Conservation (phyloP, 495 filamentous ascomycete genomes). For the Ramalina intermedia region DNA sequence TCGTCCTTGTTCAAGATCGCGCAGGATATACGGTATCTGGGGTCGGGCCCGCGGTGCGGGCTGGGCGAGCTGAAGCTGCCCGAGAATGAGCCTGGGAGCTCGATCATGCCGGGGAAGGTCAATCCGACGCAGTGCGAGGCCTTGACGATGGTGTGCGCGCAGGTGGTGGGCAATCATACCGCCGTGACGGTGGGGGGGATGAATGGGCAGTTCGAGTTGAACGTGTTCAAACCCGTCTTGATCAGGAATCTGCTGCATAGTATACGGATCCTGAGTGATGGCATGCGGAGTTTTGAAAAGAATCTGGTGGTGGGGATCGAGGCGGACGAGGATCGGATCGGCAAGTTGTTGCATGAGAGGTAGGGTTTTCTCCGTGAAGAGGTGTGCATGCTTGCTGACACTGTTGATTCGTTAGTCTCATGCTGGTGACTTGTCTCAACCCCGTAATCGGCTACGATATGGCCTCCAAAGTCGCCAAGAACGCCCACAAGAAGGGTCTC, state of each 20-base stretch:
- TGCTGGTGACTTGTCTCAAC: slow-evolving; percentile 97
- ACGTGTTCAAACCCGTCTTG: slow-evolving; percentile 95
- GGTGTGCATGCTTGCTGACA: neutral
- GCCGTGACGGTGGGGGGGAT: slow-evolving; percentile 85
- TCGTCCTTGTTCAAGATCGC: slow-evolving; percentile 94
- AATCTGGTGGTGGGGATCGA: slow-evolving; percentile 79
- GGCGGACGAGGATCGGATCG: slow-evolving; percentile 86
- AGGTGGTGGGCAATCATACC: slow-evolving; percentile 95
- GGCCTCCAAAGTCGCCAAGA: slow-evolving; percentile 97
- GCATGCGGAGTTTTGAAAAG: slow-evolving; percentile 87
- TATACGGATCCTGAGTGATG: slow-evolving; percentile 70
- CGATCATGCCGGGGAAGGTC: slow-evolving; percentile 99
- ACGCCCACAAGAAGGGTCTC: slow-evolving; percentile 94
- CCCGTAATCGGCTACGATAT: slow-evolving; percentile 98
- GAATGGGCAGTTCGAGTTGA: slow-evolving; percentile 97
- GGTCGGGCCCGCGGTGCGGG: slow-evolving; percentile 89
- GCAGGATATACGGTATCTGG: slow-evolving; percentile 93
- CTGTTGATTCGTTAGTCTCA: slow-evolving; percentile 43
- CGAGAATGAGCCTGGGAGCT: slow-evolving; percentile 94
- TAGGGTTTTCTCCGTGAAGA: slow-evolving; percentile 23
- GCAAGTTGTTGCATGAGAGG: slow-evolving; percentile 76
- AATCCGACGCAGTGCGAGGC: slow-evolving; percentile 98
- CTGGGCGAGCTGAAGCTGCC: slow-evolving; percentile 84
- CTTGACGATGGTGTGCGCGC: slow-evolving; percentile 91
- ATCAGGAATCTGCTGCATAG: slow-evolving; percentile 93